Base-by-base conservation (phyloP, 2,329 filamentous ascomycete genomes). In the Alternaria dauci region DNA sequence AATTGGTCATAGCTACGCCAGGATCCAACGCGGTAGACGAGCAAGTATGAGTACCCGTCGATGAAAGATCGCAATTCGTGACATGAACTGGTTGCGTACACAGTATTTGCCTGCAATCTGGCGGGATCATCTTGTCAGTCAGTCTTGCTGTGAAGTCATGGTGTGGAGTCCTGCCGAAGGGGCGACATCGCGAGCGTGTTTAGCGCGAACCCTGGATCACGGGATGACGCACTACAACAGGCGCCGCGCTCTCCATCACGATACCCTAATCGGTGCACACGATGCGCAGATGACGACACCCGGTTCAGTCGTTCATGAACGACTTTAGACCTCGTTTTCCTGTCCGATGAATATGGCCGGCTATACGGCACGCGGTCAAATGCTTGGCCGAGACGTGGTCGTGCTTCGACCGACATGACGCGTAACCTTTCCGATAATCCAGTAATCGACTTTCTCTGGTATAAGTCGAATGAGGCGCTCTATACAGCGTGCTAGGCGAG, bases 401-500 rank as follows among this genome's bases (percentile, higher is more conserved):
- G 50, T 62, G 48, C 55, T 47, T 48, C 51, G 25, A 50, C 58
- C 43, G 55, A 44, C 32, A 57, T 50, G 46, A 42, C 34, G 41
- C 58, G 47, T 52, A 34, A 16, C 25, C 18, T n/a, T 34, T 9
- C 6, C 6, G 16, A 26, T 16, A 2, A 26, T 30, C n/a, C 39
- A 25, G 16, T 12, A 14, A 53, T 51, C 55, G 36, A 54, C 23
- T 41, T 23, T 5, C n/a, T 26, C 18, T 16, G 20, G 8, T 43
- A 41, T 41, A 14, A 34, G 52, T 61, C 65, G 63, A 62, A 76
- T 77, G 73, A 70, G 71, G 66, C 73, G 73, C 57, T 63, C 68
- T 38, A 34, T 70, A 2, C 57, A 60, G 38, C 59, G 59, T 36
- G 38, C 62, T 18, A 62, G 62, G 58, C 65, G 67, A 64, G 72